A percentile compares a stretch with the other conserved stretches of the same genome.
Conservation (phyloP, 2,329 filamentous ascomycete species). For the Rhynchosporium agropyri region DNA sequence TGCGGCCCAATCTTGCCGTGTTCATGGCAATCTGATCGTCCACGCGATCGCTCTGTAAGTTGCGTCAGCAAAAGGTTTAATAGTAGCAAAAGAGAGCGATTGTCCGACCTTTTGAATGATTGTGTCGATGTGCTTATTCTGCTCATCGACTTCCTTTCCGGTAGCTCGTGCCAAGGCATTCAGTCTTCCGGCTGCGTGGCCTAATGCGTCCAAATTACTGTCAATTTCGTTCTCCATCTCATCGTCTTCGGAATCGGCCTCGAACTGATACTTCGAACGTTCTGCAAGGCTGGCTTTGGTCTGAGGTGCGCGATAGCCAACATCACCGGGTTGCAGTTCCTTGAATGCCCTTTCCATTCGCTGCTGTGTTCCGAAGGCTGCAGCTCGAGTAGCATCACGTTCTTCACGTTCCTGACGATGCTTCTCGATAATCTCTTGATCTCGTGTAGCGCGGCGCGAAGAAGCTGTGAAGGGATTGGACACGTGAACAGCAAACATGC, state of each 20-base stretch:
- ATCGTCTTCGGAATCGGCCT: slow-evolving; percentile 52
- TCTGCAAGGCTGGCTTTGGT: slow-evolving; percentile 54
- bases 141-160: slow-evolving; percentile 71
- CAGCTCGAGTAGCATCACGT: slow-evolving; percentile 63
- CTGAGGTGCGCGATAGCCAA: slow-evolving; percentile 36
- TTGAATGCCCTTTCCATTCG: slow-evolving; percentile 56
- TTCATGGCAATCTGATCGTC: slow-evolving; percentile 82
- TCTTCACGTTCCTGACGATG: slow-evolving; percentile 67
- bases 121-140: slow-evolving; percentile 76
- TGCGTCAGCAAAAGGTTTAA: slow-evolving; percentile 26
- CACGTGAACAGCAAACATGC: slow-evolving; percentile 87
- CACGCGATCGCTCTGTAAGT: slow-evolving; percentile 72
- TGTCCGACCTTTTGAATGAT: slow-evolving; percentile 73
- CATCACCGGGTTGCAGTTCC: slow-evolving; percentile 45
- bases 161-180: slow-evolving; percentile 76
- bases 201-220: slow-evolving; percentile 61
- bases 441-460: slow-evolving; percentile 63
- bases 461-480: slow-evolving; percentile 76
- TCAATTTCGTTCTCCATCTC: slow-evolving; percentile 73
- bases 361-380: slow-evolving; percentile 54
- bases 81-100: slow-evolving; percentile 36
- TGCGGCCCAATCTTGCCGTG: slow-evolving; percentile 53
- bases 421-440: slow-evolving; percentile 70
- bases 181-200: slow-evolving; percentile 66
- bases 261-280: slow-evolving; percentile 74